Evolutionary conservation across 352 stramenopile species (phyloP).

Genomic region (Phytophthora litchii): DNA sequence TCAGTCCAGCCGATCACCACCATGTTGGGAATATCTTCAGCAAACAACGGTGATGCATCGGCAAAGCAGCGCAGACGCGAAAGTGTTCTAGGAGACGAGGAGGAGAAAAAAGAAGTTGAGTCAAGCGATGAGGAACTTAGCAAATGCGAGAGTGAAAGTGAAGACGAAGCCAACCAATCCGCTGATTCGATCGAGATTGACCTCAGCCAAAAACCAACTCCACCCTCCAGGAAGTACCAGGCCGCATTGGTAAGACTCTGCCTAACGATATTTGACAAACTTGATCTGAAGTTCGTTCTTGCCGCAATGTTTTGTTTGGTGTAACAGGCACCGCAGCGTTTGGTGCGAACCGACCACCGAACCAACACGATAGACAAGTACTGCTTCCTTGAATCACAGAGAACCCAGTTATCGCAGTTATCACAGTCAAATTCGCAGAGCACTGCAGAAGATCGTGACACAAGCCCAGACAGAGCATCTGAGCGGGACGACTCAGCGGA

Average conservation of each 20-base stretch:
- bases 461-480: conserved; percentile 6
- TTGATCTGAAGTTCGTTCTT: not conserved
- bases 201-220: conserved; percentile 57
- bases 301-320: conserved; percentile 4
- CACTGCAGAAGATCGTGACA: conserved; percentile 19
- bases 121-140: conserved; percentile 29
- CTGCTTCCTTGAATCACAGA: conserved; percentile 80
- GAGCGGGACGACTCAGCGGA: conserved; percentile 11
- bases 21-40: conserved; percentile 49
- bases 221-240: conserved; percentile 78
- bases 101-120: conserved; percentile 28
- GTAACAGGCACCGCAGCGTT: conserved; percentile 69
- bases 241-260: conserved; percentile 50
- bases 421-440: conserved; percentile 37
- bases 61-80: conserved; percentile 32
- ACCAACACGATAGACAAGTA: conserved; percentile 90
- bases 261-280: not conserved
- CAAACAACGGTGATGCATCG: conserved; percentile 18
- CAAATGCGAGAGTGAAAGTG: conserved; percentile 44
- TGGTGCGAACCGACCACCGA: conserved; percentile 84
- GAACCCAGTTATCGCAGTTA: conserved; percentile 47
- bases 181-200: conserved; percentile 58
- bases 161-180: conserved; percentile 36
- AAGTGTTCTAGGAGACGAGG: conserved; percentile 43
- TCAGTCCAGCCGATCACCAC: conserved; percentile 86